Base-by-base conservation (phyloP, 768 basidiomycete genomes). In the Lactarius pseudohatsudake region DNA sequence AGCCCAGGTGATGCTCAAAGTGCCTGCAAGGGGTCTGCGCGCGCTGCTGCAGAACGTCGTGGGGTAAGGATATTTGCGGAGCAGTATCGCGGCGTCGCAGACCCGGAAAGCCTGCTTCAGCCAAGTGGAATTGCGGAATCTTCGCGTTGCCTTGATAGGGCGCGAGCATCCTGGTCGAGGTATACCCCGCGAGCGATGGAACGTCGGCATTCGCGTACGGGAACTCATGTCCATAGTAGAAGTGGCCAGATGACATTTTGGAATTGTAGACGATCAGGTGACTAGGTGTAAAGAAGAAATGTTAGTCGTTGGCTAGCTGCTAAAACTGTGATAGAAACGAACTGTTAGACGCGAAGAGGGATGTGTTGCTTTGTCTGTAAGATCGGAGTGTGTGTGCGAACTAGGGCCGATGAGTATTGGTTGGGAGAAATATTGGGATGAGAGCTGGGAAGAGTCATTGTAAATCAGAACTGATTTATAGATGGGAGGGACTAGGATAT, bases 1-100 rank as follows among this genome's bases (percentile, higher is more conserved):
- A 67, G 32, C 66, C 66, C 2, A n/a, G 32, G 34, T 67, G 45
- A 32, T 56, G 50, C 15, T 55, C 61, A 38, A 67, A 67, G 30
- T 67, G 66, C 32, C 41, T 63, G 62, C 66, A 67, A 1, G 53
- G 50, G 11, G 57, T 67, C 22, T 32, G 61, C 30, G 57, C 50
- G 18, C 66, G 66, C 28, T 67, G 40, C 53, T 56, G 58, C 1
- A 64, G 58, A 26, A 67, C 50, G 28, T 64, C 58, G 15, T 13
- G 58, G 15, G 66, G 62, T 11, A 64, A 7, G 16, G 13, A 10
- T 2, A 34, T 50, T 38, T 36, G 53, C 30, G 60, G 53, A 8
- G 59, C 1, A 22, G 41, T 15, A 26, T 22, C 50, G 22, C 11
- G 26, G 22, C 5, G 26, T 13, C 13, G 50, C 50, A 53, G 50